Base-by-base conservation (phyloP, 2,329 filamentous ascomycete species). In the Neospermospora avenae region DNA sequence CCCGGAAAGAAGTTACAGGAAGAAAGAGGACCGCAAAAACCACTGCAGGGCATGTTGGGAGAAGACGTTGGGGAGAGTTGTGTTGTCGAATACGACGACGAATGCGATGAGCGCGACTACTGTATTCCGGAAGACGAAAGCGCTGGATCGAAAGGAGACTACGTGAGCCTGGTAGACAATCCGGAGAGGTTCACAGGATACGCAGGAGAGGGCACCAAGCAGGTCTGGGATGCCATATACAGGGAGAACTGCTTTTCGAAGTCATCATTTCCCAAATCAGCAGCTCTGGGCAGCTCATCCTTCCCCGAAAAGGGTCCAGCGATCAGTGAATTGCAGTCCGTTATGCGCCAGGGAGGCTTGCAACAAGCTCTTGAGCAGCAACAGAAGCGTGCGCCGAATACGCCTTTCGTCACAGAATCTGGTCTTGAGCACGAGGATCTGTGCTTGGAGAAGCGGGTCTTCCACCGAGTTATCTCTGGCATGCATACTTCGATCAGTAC, bases 401-500 rank as follows among this genome's bases (percentile, higher is more conserved):
- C 80, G 3, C 81, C 82, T 0, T 84, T 86, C 52, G 81, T 86
- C 51, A 81, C 85, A 53, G 82, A 83, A 68, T 84, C 84, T 7
- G 83, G 84, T 0, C 79, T 93, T 53, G 90, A 95, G 66, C 81
- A 87, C 51, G 92, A 96, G 67, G 93, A 97, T 68, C 90, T 96
- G 72, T 99, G 95, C 71, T 78, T 99, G 24, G 95, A 99, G 79
- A 98, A 99, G 81, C 89, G 95, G n/a, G 95, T 98, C 39, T 99
- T 99, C 74, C 95, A 98, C 77, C 85, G 93, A 6, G 86, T 99
- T 64, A 86, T 99, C 63, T 96, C 92, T 55, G 95, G 95, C 45
- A 97, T 99, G 95, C 95, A 99, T 75, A 91, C 95, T 16, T 96
- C 93, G 65, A 99, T 99, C 74, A 96, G 91, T 66, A 90, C 93